phyloP scores from a whole-genome alignment of 768 basidiomycete species.

The Phylloporus scabripes region DNA sequence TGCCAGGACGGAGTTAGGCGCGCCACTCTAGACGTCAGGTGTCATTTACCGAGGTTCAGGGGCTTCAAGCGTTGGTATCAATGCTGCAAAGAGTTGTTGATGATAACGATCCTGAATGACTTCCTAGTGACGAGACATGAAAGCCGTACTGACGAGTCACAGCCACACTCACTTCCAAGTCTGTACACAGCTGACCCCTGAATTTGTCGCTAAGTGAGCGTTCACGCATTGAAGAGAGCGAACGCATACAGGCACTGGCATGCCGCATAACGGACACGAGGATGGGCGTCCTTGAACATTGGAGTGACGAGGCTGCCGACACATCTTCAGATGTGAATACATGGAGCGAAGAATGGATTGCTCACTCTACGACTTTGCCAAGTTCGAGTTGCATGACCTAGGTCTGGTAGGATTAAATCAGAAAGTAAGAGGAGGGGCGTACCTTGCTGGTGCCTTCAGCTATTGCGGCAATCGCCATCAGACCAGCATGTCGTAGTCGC shows the following conservation, averaged over 20 bases:
- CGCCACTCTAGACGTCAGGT: not conserved
- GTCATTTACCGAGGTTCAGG: conserved; percentile 59
- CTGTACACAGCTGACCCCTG: conserved; percentile 86
- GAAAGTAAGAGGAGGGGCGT: not conserved
- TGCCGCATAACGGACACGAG: conserved; percentile 67
- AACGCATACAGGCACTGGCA: conserved; percentile 74
- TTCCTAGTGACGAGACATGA: conserved; percentile 40
- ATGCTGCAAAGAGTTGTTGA: conserved; percentile 58
- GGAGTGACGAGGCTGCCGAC: conserved; percentile 60
- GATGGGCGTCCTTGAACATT: conserved; percentile 75
- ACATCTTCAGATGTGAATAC: not conserved
- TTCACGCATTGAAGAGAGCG: not conserved
- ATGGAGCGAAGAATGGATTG: not conserved
- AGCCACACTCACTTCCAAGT: conserved; percentile 58
- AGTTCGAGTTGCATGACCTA: conserved; percentile 79
- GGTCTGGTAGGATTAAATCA: not conserved
- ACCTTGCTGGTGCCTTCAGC: conserved; percentile 80
- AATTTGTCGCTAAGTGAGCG: not conserved
- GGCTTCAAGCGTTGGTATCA: conserved; percentile 70
- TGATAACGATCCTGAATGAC: conserved; percentile 71
- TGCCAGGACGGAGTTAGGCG: conserved; percentile 24
- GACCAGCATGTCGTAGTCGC: conserved; percentile 77
- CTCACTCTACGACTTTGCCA: conserved; percentile 76
- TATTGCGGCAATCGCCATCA: conserved; percentile 83
- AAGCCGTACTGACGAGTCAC: not conserved